Evolutionary conservation across 148 eudicot genomes (phyloP).

Genomic region (Heliamphora exappendiculata): DNA sequence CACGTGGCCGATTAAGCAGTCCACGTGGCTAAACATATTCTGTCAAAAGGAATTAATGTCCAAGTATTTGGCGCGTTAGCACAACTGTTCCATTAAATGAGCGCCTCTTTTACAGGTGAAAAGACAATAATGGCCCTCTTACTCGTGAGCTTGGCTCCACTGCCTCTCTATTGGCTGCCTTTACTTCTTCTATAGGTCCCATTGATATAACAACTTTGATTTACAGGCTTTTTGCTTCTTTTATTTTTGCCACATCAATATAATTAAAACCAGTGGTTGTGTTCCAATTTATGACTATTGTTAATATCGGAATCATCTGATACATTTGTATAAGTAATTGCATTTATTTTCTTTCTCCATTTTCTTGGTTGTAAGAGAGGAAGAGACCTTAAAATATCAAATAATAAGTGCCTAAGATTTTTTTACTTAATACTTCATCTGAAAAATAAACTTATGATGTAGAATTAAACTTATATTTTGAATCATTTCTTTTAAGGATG

Average conservation of each 20-base stretch:
- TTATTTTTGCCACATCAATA: no score
- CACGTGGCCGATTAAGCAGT: background rate
- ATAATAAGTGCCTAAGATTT: no score
- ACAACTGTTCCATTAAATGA: background rate
- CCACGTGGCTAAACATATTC: background rate
- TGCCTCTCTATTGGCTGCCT: background rate
- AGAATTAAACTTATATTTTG: no score
- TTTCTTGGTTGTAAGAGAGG: no score
- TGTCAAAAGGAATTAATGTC: no score
- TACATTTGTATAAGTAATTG: background rate
- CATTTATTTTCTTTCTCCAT: background rate
- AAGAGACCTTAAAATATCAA: no score
- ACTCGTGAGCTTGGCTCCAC: background rate
- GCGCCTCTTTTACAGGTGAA: background rate
- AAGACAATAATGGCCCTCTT: conserved; percentile 1
- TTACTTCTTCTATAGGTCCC: conserved; percentile 1
- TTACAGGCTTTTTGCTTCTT: background rate
- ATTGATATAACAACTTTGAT: background rate
- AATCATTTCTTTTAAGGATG: no score
- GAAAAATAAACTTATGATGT: no score
- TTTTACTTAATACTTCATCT: no score
- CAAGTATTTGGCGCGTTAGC: background rate
- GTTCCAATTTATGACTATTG: background rate
- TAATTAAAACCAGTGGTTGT: background rate
- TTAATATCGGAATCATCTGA: background rate